phyloP scores from a whole-genome alignment of 441 rosid species.

The Euphorbia celastroides region DNA sequence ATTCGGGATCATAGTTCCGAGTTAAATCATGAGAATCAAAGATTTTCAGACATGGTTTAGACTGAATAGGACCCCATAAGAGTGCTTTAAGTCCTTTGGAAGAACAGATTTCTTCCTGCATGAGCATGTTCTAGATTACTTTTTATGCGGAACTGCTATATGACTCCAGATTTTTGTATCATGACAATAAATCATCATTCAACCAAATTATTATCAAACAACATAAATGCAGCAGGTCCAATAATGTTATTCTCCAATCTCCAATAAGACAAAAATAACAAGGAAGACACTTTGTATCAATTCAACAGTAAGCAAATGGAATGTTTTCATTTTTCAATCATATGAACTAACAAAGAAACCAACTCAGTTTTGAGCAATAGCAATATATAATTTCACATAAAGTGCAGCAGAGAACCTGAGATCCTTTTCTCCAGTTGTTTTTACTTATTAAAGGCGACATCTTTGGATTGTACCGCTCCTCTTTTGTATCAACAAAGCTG shows the following conservation, averaged over 20 bases:
- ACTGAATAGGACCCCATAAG: neutral
- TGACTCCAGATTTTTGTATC: neutral
- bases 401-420: constrained; percentile 53
- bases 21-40: neutral
- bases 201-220: neutral
- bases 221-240: neutral
- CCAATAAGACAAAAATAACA: neutral
- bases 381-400: neutral
- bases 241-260: neutral
- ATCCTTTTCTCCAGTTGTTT: constrained; percentile 84
- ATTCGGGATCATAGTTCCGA: neutral
- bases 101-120: neutral
- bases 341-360: neutral
- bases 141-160: neutral
- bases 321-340: neutral
- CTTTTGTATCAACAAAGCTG: constrained; percentile 73
- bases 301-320: neutral
- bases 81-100: neutral
- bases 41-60: neutral
- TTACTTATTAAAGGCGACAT: constrained; percentile 67
- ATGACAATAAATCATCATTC: constrained; percentile 1
- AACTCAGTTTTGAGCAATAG: constrained; percentile 2
- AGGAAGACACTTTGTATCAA: neutral
- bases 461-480: constrained; percentile 59
- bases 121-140: neutral